Evolutionary conservation across 1,284 basidiomycete species (phyloP).

Genomic region (Hemileia vastatrix): DNA sequence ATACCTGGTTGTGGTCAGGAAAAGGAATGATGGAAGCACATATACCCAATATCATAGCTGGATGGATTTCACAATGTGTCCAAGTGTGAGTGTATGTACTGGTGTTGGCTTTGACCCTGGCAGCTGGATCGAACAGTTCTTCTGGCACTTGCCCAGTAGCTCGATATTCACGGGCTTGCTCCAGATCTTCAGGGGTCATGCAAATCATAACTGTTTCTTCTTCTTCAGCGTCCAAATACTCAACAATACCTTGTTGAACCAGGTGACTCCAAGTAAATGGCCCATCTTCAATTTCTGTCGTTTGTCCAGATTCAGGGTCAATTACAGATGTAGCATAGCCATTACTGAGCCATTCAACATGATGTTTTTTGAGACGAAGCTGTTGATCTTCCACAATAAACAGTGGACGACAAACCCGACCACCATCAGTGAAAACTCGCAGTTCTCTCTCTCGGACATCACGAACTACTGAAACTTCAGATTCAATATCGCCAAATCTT

Average conservation of each 20-base stretch:
- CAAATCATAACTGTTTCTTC: conserved; percentile 99
- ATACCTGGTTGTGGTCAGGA: conserved; percentile 96
- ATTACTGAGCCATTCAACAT: conserved; percentile 60
- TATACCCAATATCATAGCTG: conserved; percentile 96
- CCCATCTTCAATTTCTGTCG: conserved; percentile 48
- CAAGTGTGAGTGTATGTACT: conserved; percentile 62
- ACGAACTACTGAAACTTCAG: conserved; percentile 91
- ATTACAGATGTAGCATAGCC: conserved; percentile 37
- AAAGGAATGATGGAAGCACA: conserved; percentile 98
- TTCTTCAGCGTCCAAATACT: conserved; percentile 94
- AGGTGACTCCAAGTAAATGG: conserved; percentile 75
- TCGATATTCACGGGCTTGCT: conserved; percentile 58
- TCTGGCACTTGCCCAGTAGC: conserved; percentile 50
- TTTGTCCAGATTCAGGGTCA: conserved; percentile 51
- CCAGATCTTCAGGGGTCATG: conserved; percentile 93
- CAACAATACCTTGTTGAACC: conserved; percentile 78
- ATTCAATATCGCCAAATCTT: conserved; percentile 87
- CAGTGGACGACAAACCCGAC: conserved; percentile 87
- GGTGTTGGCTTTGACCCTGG: conserved; percentile 69
- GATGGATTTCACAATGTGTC: conserved; percentile 99
- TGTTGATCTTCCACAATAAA: conserved; percentile 78
- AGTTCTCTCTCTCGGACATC: conserved; percentile 95
- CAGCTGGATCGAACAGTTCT: conserved; percentile 64
- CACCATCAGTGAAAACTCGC: conserved; percentile 89
- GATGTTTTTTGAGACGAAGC: conserved; percentile 71